Evolutionary conservation across 73 alveolate species (phyloP), one percentile per base, ranked within the genome.

Genomic region (Paramecium sonneborni): DNA sequence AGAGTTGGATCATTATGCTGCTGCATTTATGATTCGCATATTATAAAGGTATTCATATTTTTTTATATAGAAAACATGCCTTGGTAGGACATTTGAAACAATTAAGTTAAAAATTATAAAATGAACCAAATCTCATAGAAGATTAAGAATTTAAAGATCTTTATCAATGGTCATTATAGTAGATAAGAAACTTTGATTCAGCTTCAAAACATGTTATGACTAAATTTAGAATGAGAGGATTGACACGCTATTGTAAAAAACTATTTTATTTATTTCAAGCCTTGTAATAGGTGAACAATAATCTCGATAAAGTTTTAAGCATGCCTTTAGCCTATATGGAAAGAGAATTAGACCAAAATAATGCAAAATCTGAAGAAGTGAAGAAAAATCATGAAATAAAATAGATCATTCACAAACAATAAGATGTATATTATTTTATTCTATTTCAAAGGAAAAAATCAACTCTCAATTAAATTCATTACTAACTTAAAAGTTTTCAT

Each of bases 1-100:
- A 26, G 90, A 46, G 8, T 79, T 79, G 30, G 90, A 79, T 79
- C 69, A 79, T 79, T 46, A 79, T 39, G 90, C 90, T 18, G 72
- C 90, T 20, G 74, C 76, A 2, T 79, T 79, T 12, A 39, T 79
- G 41, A 41, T 79, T 20, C 18, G 69, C 1, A 79, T 79, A 6
- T 79, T 79, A 24, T 20, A 38, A 8, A 79, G 90, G 87, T 74
- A 74, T 74, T 15, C 5, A 6, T 6, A 52, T 52, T 39, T 34
- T 32, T 3, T 18, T 14, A 32, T 10, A 14, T 10, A 74, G 87
- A 79, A 79, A 79, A 79, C 24, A 38, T 43, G 69, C 76, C 5
- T 79, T 79, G 28, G 55, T 79, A 18, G 72, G 55, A 21, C 41
- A 79, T 23, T 11, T 79, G 26, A 79, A 44, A 15, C 10, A 79